Evolutionary conservation across 345 rosid genomes (phyloP).

Genomic region (Brassica carinata): DNA sequence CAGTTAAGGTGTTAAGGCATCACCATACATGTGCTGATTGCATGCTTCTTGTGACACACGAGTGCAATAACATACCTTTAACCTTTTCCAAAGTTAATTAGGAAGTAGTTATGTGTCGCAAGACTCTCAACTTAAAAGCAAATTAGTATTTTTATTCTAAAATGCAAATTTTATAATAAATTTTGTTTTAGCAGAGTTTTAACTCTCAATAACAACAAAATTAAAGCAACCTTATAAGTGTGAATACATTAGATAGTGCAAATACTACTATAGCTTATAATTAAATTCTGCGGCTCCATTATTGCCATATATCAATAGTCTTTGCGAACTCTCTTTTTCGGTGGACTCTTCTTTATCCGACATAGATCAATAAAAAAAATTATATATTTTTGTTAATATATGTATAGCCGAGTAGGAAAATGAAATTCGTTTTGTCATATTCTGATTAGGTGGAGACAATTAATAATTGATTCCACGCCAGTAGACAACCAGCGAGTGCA

Average conservation of each 20-base stretch:
- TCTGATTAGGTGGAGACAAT: neutral
- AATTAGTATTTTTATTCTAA: neutral
- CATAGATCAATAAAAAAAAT: neutral
- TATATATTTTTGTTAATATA: neutral
- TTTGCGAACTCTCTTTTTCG: neutral
- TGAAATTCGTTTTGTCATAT: neutral
- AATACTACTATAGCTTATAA: neutral
- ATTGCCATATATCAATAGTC: neutral
- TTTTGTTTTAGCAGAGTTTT: no score
- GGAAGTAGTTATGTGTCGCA: neutral
- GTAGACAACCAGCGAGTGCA: neutral
- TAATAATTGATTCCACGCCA: neutral
- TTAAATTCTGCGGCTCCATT: neutral
- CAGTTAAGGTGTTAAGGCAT: neutral
- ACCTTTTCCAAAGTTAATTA: neutral
- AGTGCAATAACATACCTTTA: neutral
- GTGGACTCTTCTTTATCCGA: neutral
- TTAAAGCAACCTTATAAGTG: neutral
- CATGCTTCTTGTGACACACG: neutral
- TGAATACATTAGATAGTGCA: neutral
- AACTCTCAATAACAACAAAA: no score
- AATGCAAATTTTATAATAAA: neutral
- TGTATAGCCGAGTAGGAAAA: neutral
- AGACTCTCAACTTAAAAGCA: neutral
- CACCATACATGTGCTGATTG: neutral